phyloP scores from a whole-genome alignment of 441 rosid species.

The Rhodomyrtus psidioides region DNA sequence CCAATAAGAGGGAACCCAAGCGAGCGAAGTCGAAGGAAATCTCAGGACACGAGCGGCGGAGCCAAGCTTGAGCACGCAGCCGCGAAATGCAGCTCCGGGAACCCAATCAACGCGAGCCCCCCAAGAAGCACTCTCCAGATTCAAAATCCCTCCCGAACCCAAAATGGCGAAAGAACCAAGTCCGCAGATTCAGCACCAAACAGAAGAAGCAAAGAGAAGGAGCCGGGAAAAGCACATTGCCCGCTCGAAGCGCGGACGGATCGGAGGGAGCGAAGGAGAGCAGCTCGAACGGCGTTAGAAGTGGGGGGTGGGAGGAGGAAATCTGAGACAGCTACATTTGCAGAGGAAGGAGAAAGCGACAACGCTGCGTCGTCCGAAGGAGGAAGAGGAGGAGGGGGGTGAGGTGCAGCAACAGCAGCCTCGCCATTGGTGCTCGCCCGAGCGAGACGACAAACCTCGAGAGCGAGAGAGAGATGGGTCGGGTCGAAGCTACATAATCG shows the following conservation, averaged over 20 bases:
- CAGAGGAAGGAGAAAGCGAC: neutral
- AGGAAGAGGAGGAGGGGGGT: neutral
- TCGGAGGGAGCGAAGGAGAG: neutral
- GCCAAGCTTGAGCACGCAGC: neutral
- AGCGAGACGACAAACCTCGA: neutral
- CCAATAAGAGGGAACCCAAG: neutral
- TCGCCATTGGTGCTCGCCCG: neutral
- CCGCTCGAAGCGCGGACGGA: neutral
- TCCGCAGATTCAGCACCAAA: neutral
- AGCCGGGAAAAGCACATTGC: neutral
- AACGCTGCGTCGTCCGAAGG: neutral
- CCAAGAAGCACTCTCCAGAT: neutral
- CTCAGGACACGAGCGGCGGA: neutral
- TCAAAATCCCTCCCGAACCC: neutral
- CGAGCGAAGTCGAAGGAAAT: neutral
- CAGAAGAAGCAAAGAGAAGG: neutral
- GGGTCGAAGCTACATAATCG: neutral
- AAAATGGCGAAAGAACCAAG: neutral
- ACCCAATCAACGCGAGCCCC: neutral
- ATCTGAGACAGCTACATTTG: slow-evolving; percentile 1
- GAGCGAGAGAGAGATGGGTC: neutral
- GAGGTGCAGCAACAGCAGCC: neutral
- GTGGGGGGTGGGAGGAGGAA: neutral
- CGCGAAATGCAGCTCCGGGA: neutral
- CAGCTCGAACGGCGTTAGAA: neutral